phyloP scores from a whole-genome alignment of 2,329 filamentous ascomycete genomes.

The Geosmithia morbida region DNA sequence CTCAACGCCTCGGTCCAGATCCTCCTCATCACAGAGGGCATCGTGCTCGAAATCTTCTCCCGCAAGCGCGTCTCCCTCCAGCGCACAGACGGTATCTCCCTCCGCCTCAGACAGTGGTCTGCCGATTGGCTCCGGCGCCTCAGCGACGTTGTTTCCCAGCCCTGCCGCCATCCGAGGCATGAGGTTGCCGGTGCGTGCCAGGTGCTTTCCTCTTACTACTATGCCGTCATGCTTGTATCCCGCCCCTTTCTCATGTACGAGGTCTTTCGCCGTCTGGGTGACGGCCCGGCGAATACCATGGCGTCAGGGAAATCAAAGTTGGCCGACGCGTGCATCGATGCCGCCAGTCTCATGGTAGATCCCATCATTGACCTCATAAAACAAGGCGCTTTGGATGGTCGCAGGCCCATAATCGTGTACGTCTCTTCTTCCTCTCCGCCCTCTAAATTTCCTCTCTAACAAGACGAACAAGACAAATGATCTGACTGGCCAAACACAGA shows the following conservation, averaged over 20 bases:
- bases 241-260: conserved; percentile 43
- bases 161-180: conserved; percentile 9
- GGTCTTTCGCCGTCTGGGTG: conserved; percentile 27
- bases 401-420: conserved; percentile 35
- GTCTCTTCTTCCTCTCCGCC: conserved; percentile 8
- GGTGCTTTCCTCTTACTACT: conserved; percentile 37
- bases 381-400: conserved; percentile 23
- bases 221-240: conserved; percentile 41
- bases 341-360: conserved; percentile 38
- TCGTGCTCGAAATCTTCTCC: conserved; percentile 38
- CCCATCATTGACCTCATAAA: conserved; percentile 28
- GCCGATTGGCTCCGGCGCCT: conserved; percentile 29
- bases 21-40: conserved; percentile 31
- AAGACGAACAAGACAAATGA: too few species aligned
- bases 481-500: conserved; percentile 11
- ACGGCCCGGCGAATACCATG: conserved; percentile 11
- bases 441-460: too few species aligned
- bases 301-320: conserved; percentile 31
- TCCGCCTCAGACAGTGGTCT: conserved; percentile 36
- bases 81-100: conserved; percentile 37
- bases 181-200: conserved; percentile 32
- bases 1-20: conserved; percentile 38
- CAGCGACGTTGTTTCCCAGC: conserved; percentile 19
- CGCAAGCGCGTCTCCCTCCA: conserved; percentile 36
- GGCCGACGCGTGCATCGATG: conserved; percentile 40